A percentile compares a stretch with the other conserved stretches of the same genome.
These are phyloP conservation scores for Teratosphaeria gauchensis DNA, from an alignment of 2,329 filamentous ascomycete species.

Conservation along the genomic window DNA sequence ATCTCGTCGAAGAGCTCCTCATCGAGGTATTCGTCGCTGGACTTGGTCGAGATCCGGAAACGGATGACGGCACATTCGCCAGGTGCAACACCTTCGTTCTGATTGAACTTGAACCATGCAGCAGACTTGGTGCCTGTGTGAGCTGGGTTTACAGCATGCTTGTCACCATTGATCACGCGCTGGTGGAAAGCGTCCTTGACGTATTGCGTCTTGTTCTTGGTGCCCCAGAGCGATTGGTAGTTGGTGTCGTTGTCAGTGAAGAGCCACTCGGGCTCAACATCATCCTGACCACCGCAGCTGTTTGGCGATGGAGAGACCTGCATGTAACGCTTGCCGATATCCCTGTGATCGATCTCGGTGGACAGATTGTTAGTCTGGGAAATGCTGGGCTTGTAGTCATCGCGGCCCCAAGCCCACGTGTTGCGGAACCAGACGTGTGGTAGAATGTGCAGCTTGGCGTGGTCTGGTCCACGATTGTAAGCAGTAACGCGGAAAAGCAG, in stretches of 20 bases:
- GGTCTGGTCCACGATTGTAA: conserved; percentile 87
- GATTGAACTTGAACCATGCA: conserved; percentile 87
- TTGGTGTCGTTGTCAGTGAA: conserved; percentile 98
- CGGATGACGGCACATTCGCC: conserved; percentile 93
- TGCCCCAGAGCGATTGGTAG: conserved; percentile 63
- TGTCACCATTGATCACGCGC: conserved; percentile 72
- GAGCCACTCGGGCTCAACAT: conserved; percentile 74
- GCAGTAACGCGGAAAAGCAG: conserved; percentile 88
- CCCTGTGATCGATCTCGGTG: conserved; percentile 67
- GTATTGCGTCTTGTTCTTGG: conserved; percentile 69
- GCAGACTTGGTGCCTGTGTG: conserved; percentile 77
- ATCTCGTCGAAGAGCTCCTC: conserved; percentile 89
- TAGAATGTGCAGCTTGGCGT: conserved; percentile 83
- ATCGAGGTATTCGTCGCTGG: conserved; percentile 66
- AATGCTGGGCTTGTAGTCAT: conserved; percentile 77
- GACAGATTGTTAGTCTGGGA: conserved; percentile 54
- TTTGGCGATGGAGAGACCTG: conserved; percentile 85
- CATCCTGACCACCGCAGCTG: conserved; percentile 64
- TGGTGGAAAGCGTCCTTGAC: conserved; percentile 95
- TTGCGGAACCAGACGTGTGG: conserved; percentile 97
- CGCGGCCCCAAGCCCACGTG: conserved; percentile 90
- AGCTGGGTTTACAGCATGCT: conserved; percentile 70
- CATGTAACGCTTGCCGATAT: conserved; percentile 72
- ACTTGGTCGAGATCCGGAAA: conserved; percentile 70
- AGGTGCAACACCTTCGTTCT: conserved; percentile 74